phyloP scores from a whole-genome alignment of 2,329 filamentous ascomycete genomes.

The Microdochium trichocladiopsis region DNA sequence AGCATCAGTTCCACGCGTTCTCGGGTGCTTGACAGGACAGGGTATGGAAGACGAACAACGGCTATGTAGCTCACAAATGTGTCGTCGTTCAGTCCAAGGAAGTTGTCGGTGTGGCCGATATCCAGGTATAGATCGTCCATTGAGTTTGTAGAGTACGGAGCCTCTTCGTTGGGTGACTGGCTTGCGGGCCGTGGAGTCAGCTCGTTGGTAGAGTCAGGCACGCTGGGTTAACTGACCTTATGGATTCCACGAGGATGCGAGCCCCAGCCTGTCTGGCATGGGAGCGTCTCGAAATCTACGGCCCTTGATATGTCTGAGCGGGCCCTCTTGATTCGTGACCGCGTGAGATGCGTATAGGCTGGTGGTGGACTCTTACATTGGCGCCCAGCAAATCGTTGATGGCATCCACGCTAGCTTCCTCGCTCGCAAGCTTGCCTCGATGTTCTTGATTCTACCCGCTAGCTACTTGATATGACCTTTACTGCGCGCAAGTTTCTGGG shows the following conservation, averaged over 20 bases:
- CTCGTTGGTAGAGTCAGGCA: slow-evolving; percentile 29
- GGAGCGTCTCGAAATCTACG: slow-evolving; percentile 25
- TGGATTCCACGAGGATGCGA: slow-evolving; percentile 39
- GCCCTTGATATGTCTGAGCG: slow-evolving; percentile 30
- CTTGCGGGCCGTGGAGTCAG: slow-evolving; percentile 38
- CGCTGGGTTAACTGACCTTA: slow-evolving; percentile 26
- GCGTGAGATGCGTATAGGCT: slow-evolving; percentile 50
- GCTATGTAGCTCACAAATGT: slow-evolving; percentile 50
- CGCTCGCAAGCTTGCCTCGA: slow-evolving; percentile 70
- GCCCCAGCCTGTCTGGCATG: slow-evolving; percentile 37
- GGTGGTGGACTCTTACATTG: slow-evolving; percentile 28
- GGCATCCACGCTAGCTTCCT: slow-evolving; percentile 35
- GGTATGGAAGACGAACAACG: slow-evolving; percentile 59
- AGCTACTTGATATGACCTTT: slow-evolving; percentile 96
- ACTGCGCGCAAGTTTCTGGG: slow-evolving; percentile 81
- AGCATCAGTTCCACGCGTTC: slow-evolving; percentile 48
- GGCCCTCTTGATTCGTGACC: too few species aligned
- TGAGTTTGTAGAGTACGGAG: slow-evolving; percentile 22
- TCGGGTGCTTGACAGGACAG: slow-evolving; percentile 54
- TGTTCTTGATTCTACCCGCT: slow-evolving; percentile 73
- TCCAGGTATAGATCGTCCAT: slow-evolving; percentile 18
- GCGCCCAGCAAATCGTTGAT: slow-evolving; percentile 30
- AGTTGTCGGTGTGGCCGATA: slow-evolving; percentile 16
- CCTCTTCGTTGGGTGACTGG: slow-evolving; percentile 24
- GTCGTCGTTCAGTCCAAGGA: slow-evolving; percentile 31